Evolutionary conservation across 2,329 filamentous ascomycete species (phyloP), one percentile per base, ranked within the genome.

Genomic region (Davidsoniella eucalypti): DNA sequence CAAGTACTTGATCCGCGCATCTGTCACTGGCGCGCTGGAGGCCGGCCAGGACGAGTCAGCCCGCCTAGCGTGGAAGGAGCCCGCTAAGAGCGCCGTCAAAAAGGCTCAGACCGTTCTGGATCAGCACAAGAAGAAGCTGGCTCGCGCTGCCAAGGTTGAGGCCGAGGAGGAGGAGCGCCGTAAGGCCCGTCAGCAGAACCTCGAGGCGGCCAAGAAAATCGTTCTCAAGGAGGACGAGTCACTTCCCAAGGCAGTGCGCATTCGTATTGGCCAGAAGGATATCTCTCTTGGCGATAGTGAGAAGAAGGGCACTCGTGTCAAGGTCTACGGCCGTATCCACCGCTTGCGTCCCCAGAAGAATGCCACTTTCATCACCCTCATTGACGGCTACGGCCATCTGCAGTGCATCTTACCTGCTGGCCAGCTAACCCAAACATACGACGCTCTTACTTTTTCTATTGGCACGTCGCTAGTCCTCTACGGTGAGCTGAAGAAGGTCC

Each of bases 371-470:
- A 72, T 94, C 61, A 90, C 82, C n/a, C 69, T 94, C 55, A 73
- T 80, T 55, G 86, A 93, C 61, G 88, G 88, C 52, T 85, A 88
- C 60, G 61, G 61, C 50, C 80, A 81, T 60, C 72, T 96, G 63
- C 87, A 94, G 70, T 88, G 86, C 61, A 75, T 94, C 55, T 69
- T 95, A 57, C 75, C 78, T 50, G 65, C 72, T 2, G 87, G 87
- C 52, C 74, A 87, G 55, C 73, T 96, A 58, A 82, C 86, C 57
- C 87, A 87, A 71, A 90, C 85, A n/a, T 93, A 93, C 69, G 87
- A 94, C 61, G 84, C 86, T 55, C 70, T 94, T 58, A 87, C 83
- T 21, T 76, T 95, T 58, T 85, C 86, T 29, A 80, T 83, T 55
- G 87, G 90, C 67, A 92, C 87, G n/a, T 86, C 86, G 47, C 78